Evolutionary conservation across 228 moss, liverwort and hornwort species (phyloP).

Genomic region (Sphagnum magellanicum): DNA sequence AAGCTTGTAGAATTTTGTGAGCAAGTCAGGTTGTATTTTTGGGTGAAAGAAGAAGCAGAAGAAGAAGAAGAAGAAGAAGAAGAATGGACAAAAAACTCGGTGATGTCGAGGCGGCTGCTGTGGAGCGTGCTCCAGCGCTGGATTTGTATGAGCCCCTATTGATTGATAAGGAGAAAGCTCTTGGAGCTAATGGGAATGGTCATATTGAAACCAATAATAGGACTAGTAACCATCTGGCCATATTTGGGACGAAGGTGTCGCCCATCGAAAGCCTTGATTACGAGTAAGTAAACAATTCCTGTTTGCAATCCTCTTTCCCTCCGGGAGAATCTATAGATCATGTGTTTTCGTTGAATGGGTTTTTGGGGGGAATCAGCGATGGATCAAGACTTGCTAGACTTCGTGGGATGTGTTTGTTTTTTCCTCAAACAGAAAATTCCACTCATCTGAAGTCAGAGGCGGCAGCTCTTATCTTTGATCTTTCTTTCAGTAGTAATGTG

Average conservation of each 20-base stretch:
- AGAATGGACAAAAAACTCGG: no score
- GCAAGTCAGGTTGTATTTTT: no score
- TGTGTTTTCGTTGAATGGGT: no score
- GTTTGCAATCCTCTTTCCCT: background rate
- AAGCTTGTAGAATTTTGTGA: no score
- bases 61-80: no score
- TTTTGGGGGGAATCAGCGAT: background rate
- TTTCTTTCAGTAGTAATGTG: background rate
- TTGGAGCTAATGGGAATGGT: background rate
- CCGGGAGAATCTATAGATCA: background rate
- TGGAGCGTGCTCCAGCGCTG: background rate
- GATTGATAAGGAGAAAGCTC: constrained; percentile 6
- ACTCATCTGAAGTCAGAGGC: background rate
- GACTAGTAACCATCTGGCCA: constrained; percentile 15
- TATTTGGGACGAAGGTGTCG: constrained; percentile 16
- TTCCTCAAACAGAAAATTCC: background rate
- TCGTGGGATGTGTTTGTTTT: background rate
- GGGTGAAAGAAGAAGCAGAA: no score
- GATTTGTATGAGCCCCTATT: constrained; percentile 3
- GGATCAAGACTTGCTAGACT: background rate
- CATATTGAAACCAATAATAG: background rate
- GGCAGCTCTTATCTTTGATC: background rate
- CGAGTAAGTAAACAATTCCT: constrained; percentile 16
- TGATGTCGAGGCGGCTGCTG: background rate
- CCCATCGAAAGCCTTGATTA: constrained; percentile 42